Base-by-base conservation (phyloP, 306 rosid genomes). In the Gynostemma pentaphyllum region DNA sequence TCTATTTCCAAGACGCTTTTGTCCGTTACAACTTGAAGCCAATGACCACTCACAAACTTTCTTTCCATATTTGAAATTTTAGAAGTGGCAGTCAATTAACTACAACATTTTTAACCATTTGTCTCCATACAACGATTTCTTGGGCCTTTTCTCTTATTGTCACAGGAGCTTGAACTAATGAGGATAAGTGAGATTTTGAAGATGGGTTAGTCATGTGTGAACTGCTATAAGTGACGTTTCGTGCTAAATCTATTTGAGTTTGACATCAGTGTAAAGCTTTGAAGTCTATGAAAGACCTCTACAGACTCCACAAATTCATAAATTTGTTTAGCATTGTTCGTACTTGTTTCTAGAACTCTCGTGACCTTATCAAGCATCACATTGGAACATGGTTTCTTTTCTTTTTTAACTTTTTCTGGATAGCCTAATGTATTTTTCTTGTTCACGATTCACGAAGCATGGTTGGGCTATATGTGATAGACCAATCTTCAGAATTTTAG, bases 241-340 rank as follows among this genome's bases (percentile, higher is more conserved):
- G 21, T 60, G 32, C 42, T 60, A 12, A 22, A 10, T 60, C 5
- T 36, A 23, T 40, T 40, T 61, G 22, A 27, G 66, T 41, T 61
- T 24, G 23, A 9, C 66, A 61, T n/a, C 10, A 53, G 18, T 53
- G 39, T 21, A 28, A 14, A 41, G 4, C 18, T 23, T 40, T 22
- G 16, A 11, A 14, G 66, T 4, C 36, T n/a, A 40, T 61, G 66
- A n/a, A 60, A 19, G 32, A n/a, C 49, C 47, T 28, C 29, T 28
- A 0, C 23, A 27, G 57, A 26, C 34, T 11, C 9, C 24, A 36
- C 29, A 59, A 21, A 37, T 23, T 28, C 27, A 5, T 40, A 1
- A 23, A 22, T 61, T 61, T 61, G 66, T 23, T 61, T n/a, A n/a
- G 49, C 39, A 23, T 37, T 40, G 22, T 61, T 40, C 37, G 48